These are phyloP conservation scores for Calendula officinalis DNA, from an alignment of 129 eudicot genomes.

Conservation along the genomic window DNA sequence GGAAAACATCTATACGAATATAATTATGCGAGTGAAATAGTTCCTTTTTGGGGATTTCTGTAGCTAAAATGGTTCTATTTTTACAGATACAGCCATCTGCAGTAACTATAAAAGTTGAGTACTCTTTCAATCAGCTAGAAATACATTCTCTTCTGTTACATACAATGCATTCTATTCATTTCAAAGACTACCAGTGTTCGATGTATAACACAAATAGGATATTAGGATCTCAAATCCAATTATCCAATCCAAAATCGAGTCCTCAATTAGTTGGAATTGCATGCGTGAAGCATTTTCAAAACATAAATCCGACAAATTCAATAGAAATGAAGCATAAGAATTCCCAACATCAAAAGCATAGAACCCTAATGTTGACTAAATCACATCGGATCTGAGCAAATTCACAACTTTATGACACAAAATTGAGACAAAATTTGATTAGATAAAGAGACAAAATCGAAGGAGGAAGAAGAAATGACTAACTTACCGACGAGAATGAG, in stretches of 20 bases:
- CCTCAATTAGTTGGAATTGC: not conserved
- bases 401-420: constrained; percentile 9
- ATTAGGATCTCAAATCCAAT: not conserved
- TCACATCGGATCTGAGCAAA: constrained; percentile 28
- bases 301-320: not conserved
- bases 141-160: not conserved
- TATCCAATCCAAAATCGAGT: constrained; percentile 14
- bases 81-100: not conserved
- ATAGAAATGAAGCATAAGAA: not conserved
- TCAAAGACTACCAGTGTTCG: not conserved
- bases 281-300: constrained; percentile 10
- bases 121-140: constrained; percentile 6
- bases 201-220: too few species aligned
- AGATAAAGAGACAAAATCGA: not conserved
- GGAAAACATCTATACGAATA: not conserved
- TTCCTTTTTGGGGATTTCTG: constrained; percentile 2
- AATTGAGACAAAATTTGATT: not conserved
- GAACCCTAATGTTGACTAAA: constrained; percentile 13
- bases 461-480: not conserved
- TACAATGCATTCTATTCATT: too few species aligned
- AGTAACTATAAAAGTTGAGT: not conserved
- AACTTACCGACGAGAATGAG: constrained; percentile 84
- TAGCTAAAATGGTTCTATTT: not conserved
- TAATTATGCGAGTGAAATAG: not conserved
- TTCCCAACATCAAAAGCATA: not conserved